These are phyloP conservation scores for Cadophora malorum DNA, from an alignment of 2,329 filamentous ascomycete species.

Conservation along the genomic window DNA sequence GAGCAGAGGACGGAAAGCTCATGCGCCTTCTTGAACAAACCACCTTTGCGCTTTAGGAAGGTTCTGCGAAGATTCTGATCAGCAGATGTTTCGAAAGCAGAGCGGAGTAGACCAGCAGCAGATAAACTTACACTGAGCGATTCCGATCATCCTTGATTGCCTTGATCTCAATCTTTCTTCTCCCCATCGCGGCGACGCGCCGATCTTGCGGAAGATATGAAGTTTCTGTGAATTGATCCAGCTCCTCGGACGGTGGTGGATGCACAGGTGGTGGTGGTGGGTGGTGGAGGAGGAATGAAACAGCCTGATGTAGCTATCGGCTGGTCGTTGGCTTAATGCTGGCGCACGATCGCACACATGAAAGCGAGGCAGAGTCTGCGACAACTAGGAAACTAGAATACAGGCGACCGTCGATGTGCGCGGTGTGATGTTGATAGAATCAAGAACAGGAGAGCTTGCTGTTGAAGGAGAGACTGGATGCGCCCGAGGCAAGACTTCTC, in stretches of 20 bases:
- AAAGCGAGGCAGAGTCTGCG: conserved; percentile 17
- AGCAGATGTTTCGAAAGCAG: conserved; percentile 30
- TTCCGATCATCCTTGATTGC: conserved; percentile 99
- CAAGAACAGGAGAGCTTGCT: conserved; percentile 3
- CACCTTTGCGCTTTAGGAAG: conserved; percentile 97
- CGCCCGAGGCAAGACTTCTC: conserved; percentile 19
- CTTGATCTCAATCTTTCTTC: conserved; percentile 99
- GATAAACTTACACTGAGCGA: conserved; percentile 79
- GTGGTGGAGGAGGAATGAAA: conserved; percentile 24
- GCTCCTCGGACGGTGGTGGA: conserved; percentile 33
- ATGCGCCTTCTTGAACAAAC: conserved; percentile 99
- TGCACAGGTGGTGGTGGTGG: background rate
- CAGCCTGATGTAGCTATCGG: conserved; percentile 30
- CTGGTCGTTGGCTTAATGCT: conserved; percentile 31
- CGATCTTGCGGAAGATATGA: conserved; percentile 40
- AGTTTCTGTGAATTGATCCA: conserved; percentile 43
- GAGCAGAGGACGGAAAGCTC: conserved; percentile 98
- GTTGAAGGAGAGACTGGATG: conserved; percentile 17
- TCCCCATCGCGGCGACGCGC: conserved; percentile 72
- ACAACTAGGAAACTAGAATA: conserved; percentile 30
- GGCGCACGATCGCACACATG: conserved; percentile 33
- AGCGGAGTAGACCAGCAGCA: conserved; percentile 9
- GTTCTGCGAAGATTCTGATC: conserved; percentile 64
- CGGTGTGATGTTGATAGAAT: background rate
- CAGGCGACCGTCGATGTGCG: conserved; percentile 17